Evolutionary conservation across 2,329 filamentous ascomycete genomes (phyloP).

Genomic region (Nemania bipapillata): DNA sequence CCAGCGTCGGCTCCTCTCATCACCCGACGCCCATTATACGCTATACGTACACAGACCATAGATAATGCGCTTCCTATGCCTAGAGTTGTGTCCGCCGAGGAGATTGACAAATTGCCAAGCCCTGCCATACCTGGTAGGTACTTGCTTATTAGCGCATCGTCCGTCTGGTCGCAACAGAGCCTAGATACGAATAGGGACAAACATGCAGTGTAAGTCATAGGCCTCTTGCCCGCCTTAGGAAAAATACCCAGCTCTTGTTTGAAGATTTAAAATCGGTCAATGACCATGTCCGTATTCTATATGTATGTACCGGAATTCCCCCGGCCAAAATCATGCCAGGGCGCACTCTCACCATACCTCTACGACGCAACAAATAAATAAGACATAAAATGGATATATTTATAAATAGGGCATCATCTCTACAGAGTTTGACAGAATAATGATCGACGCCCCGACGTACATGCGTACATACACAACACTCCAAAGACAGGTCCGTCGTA

Average conservation of each 20-base stretch:
- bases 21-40: not conserved
- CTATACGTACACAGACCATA: not conserved
- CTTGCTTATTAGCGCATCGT: slow-evolving; percentile 1
- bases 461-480: not conserved
- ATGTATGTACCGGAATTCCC: not conserved
- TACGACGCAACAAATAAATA: not conserved
- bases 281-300: too few species aligned
- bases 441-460: not conserved
- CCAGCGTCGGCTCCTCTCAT: slow-evolving; percentile 2
- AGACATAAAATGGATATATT: not conserved
- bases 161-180: not conserved
- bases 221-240: slow-evolving; percentile 3
- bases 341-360: not conserved
- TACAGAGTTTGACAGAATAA: too few species aligned
- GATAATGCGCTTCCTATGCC: not conserved
- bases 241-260: slow-evolving; percentile 24
- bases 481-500: not conserved
- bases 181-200: slow-evolving; percentile 1
- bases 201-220: not conserved
- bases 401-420: too few species aligned
- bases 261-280: slow-evolving; percentile 21
- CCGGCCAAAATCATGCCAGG: not conserved
- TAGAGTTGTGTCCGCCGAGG: not conserved
- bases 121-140: not conserved
- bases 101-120: slow-evolving; percentile 6